These are phyloP conservation scores for Alternaria ventricosa DNA, from an alignment of 2,329 filamentous ascomycete species.

Conservation along the genomic window DNA sequence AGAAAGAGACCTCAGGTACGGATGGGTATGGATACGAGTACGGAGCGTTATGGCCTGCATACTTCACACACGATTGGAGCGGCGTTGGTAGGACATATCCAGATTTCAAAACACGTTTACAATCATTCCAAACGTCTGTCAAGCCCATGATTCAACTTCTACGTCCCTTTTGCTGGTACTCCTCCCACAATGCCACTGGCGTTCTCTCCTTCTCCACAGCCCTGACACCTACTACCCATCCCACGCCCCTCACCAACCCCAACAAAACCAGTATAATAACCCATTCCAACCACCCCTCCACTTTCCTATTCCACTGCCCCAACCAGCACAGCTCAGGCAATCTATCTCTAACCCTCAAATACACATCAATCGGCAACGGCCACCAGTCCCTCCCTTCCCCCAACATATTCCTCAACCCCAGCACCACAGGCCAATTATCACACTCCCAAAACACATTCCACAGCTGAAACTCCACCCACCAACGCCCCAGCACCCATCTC, in stretches of 20 bases:
- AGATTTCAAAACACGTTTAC: conserved; percentile 1
- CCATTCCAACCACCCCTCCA: neutral
- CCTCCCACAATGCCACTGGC: neutral
- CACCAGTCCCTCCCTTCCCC: fast-evolving
- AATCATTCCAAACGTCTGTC: neutral
- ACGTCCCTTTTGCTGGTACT: neutral
- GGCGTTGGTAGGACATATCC: conserved; percentile 32
- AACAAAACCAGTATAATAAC: neutral
- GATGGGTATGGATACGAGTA: conserved; percentile 24
- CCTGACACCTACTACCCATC: neutral
- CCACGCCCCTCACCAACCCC: neutral
- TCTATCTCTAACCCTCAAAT: neutral
- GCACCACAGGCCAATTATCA: conserved; percentile 43
- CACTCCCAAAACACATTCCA: conserved; percentile 37
- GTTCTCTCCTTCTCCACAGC: neutral
- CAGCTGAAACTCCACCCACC: conserved; percentile 31
- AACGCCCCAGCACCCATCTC: conserved; percentile 7
- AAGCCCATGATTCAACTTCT: fast-evolving
- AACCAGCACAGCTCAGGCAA: neutral
- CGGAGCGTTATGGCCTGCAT: conserved; percentile 23
- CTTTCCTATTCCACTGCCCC: neutral
- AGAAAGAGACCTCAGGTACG: neutral
- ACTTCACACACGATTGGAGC: conserved; percentile 20
- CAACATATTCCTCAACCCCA: conserved; percentile 4
- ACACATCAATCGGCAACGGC: fast-evolving